Evolutionary conservation across 257 asterid genomes (phyloP).

Genomic region (Fraxinus excelsior): DNA sequence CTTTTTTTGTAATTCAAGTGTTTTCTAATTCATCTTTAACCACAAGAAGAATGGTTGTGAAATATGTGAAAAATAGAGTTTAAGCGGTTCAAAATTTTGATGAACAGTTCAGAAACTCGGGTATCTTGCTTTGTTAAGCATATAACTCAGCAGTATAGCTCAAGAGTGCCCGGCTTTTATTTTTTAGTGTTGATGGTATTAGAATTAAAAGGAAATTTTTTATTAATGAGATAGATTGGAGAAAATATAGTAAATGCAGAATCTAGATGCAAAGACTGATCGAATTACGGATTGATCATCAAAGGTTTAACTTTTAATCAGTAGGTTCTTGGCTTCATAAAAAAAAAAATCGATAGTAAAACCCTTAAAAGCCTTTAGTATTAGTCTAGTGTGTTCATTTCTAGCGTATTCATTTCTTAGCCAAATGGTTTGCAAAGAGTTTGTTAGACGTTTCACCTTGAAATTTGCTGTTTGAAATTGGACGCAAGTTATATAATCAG

Average conservation of each 20-base stretch:
- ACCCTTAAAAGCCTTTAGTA: not conserved
- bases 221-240: not conserved
- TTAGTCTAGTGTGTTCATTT: not conserved
- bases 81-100: not conserved
- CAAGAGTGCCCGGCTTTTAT: not conserved
- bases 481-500: not conserved
- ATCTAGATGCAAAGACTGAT: not conserved
- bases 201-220: not conserved
- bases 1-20: not conserved
- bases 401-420: not conserved
- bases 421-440: not conserved
- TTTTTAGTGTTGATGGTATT: not conserved
- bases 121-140: not conserved
- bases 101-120: not conserved
- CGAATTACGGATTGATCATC: not conserved
- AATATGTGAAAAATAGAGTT: not conserved
- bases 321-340: not conserved
- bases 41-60: not conserved
- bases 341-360: not conserved
- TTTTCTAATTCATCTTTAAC: no score
- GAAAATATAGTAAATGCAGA: not conserved
- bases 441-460: not conserved
- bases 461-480: not conserved
- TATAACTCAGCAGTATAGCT: not conserved
- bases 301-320: not conserved